Percentiles rank a stretch among this genome's conserved stretches.
Evolutionary conservation across 257 asterid genomes (phyloP).

Genomic region (Rauvolfia tetraphylla): DNA sequence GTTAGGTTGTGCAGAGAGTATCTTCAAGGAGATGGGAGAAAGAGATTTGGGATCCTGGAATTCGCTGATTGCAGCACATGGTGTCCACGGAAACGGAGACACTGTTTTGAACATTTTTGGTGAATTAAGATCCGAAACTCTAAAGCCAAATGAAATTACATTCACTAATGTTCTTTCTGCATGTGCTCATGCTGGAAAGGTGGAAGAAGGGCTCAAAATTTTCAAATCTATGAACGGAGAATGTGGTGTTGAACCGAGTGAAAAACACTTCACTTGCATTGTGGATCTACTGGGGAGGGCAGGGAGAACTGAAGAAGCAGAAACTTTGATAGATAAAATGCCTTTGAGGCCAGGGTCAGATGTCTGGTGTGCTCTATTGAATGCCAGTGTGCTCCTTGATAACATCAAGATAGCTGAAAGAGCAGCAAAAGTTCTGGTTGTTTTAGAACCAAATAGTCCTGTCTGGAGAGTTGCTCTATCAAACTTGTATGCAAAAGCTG

Average conservation of each 20-base stretch:
- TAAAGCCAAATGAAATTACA: conserved; percentile 31
- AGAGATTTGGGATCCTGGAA: conserved; percentile 45
- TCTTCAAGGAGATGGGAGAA: conserved; percentile 38
- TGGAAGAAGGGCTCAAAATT: conserved; percentile 32
- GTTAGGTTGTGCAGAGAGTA: conserved; percentile 29
- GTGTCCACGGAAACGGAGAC: conserved; percentile 34
- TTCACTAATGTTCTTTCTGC: conserved; percentile 38
- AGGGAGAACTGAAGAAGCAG: conserved; percentile 40
- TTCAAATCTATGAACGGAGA: conserved; percentile 28
- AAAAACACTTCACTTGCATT: conserved; percentile 42
- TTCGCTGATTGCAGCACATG: conserved; percentile 44
- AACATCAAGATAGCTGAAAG: conserved; percentile 31
- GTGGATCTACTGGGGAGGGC: conserved; percentile 47
- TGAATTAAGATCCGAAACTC: conserved; percentile 13
- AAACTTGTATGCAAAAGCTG: conserved; percentile 36
- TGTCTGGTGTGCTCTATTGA: conserved; percentile 44
- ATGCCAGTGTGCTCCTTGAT: conserved; percentile 25
- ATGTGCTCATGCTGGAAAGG: conserved; percentile 41
- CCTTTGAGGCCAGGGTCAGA: conserved; percentile 25
- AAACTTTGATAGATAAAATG: conserved; percentile 27
- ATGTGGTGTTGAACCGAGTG: conserved; percentile 21
- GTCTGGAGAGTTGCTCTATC: conserved; percentile 45
- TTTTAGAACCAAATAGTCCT: conserved; percentile 32
- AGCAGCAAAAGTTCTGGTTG: conserved; percentile 34
- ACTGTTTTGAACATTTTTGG: conserved; percentile 24